Conservation (phyloP, 2,329 filamentous ascomycete genomes). For the Aspergillus caelatus region DNA sequence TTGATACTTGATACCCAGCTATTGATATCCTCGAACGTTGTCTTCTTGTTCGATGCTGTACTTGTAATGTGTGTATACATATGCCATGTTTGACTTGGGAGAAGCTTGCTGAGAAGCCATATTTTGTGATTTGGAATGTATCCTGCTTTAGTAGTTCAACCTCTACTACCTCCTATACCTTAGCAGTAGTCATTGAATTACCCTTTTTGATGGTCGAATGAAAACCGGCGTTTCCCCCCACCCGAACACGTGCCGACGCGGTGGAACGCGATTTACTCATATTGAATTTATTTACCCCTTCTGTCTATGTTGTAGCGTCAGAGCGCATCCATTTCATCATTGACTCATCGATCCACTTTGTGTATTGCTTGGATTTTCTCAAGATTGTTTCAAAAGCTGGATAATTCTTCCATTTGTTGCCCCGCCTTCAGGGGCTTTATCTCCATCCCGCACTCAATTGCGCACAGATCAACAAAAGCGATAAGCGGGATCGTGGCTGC, state of each 20-base stretch:
- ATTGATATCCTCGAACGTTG: constrained; percentile 10
- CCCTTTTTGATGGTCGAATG: not conserved
- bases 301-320: too few relatives aligned
- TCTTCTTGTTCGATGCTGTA: not conserved
- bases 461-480: constrained; percentile 5
- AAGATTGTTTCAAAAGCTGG: not conserved
- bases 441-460: not conserved
- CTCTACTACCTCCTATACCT: not conserved
- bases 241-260: constrained; percentile 14
- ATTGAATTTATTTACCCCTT: not conserved
- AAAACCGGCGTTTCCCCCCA: not conserved
- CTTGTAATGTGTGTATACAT: constrained; percentile 5
- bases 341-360: not conserved
- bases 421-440: not conserved
- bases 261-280: not conserved
- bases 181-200: not conserved
- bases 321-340: not conserved
- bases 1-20: constrained; percentile 18
- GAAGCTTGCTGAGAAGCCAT: not conserved
- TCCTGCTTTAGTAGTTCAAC: not conserved
- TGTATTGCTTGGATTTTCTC: too few relatives aligned
- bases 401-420: not conserved
- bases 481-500: constrained; percentile 6
- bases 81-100: not conserved
- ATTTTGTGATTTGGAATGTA: not conserved